phyloP scores from a whole-genome alignment of 2,329 filamentous ascomycete species.

The Davidsoniella virescens region DNA sequence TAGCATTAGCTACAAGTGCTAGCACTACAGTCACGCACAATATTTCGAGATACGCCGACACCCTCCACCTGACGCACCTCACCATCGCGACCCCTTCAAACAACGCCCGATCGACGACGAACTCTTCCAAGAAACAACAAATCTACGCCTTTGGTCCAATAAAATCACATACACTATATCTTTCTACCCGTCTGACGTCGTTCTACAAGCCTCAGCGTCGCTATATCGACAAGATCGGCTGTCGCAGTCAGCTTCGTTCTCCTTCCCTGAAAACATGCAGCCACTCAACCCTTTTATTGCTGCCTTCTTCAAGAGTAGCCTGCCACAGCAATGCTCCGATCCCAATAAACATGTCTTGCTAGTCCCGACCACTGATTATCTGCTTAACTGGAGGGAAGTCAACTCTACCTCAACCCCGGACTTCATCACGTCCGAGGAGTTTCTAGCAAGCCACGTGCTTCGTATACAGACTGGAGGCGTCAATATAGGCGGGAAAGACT shows the following conservation, averaged over 20 bases:
- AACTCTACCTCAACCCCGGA: slow-evolving; percentile 72
- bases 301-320: slow-evolving; percentile 95
- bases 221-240: not conserved
- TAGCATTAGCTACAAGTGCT: no score
- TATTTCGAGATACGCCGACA: no score
- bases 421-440: slow-evolving; percentile 78
- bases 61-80: no score
- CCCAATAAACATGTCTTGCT: slow-evolving; percentile 86
- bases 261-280: slow-evolving; percentile 45
- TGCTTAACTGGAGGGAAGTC: slow-evolving; percentile 73
- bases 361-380: slow-evolving; percentile 81
- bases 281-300: slow-evolving; percentile 96
- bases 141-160: not conserved
- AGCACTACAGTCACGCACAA: no score
- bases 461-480: slow-evolving; percentile 49
- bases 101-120: no score
- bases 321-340: slow-evolving; percentile 80
- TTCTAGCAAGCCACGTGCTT: slow-evolving; percentile 90
- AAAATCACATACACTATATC: no score
- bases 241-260: not conserved
- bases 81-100: no score
- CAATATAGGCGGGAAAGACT: slow-evolving; percentile 38
- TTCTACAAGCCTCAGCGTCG: no score
- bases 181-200: no score
- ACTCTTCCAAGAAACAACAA: not conserved